Percentiles rank a stretch among this genome's conserved stretches.
Conservation (phyloP, 148 eudicot species). For the Arbutus unedo region DNA sequence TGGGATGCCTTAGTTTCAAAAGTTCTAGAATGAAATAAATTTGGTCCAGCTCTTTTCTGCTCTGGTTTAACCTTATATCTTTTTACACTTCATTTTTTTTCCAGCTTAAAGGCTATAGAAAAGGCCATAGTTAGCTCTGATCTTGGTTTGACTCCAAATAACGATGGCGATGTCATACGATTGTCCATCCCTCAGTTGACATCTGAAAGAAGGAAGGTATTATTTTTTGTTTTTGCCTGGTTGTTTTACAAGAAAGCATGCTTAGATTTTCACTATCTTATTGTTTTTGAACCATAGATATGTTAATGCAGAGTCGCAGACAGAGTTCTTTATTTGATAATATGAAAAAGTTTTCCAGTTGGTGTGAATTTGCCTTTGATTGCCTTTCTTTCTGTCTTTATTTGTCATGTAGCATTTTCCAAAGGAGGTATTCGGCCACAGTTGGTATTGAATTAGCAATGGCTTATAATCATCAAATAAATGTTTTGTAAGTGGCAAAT, state of each 20-base stretch:
- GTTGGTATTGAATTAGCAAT: not conserved
- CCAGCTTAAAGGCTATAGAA: slow-evolving; percentile 91
- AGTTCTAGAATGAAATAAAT: not conserved
- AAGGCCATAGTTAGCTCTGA: slow-evolving; percentile 86
- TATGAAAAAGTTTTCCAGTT: not conserved
- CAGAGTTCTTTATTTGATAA: not conserved
- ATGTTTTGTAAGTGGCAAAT: not conserved
- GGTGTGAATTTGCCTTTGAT: not conserved
- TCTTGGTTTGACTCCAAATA: slow-evolving; percentile 80
- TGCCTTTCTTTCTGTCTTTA: not conserved
- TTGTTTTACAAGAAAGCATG: not conserved
- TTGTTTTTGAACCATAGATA: not conserved
- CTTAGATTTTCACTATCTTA: not conserved
- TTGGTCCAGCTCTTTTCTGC: slow-evolving; percentile 5
- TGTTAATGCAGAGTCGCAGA: not conserved
- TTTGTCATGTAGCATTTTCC: too few species aligned
- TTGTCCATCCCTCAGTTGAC: slow-evolving; percentile 83
- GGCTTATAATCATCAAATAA: not conserved
- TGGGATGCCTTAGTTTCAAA: slow-evolving; percentile 5
- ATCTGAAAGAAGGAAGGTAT: slow-evolving; percentile 92
- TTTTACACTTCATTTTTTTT: slow-evolving; percentile 11
- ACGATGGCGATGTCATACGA: slow-evolving; percentile 94
- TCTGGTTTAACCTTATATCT: not conserved
- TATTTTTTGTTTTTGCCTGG: slow-evolving; percentile 14
- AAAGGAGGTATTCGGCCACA: not conserved